Base-by-base conservation (phyloP, 1,284 basidiomycete species). In the Sanghuangporus sanghuang region DNA sequence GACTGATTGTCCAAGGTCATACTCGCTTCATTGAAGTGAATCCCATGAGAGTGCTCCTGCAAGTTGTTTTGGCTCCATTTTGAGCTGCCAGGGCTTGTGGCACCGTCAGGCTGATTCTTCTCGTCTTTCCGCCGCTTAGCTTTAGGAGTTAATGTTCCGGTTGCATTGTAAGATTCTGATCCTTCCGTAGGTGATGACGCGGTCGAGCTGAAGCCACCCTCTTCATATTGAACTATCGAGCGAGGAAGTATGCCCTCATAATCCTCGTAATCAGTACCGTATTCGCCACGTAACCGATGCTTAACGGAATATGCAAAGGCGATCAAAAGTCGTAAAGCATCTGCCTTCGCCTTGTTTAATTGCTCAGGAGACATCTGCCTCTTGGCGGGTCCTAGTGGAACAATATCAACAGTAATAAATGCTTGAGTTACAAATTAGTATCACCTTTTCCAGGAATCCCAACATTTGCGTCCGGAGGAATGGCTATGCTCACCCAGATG, bases 401-500 rank as follows among this genome's bases (percentile, higher is more conserved):
- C 74, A 73, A 46, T 75, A 74, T 40, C 35, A 50, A 32, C 46
- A 44, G 21, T n/a, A 59, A 35, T 7, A 3, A 46, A 8, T 27
- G 1, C 7, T 5, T 11, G 18, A 52, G 16, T 54, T 23, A 54
- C 18, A 60, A 60, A 54, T 46, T 21, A 39, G 12, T n/a, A 11
- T 57, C 60, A 66, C 57, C 61, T 59, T 66, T 62, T 6, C 57
- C 59, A n/a, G 14, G 21, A 4, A 61, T 62, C 1, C 64, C 42
- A 6, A 59, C 48, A 42, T 21, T 35, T 9, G 64, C 53, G 57
- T 65, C 59, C 0, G 84, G 85, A 1, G 90, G 90, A 6, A 87
- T 79, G 27, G 82, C 81, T 61, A 90, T 86, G 68, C 90, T 86
- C 64, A 95, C 75, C 95, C 94, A 96, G 62, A 95, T 78, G 65